These are phyloP conservation scores for Podaxis sp. DNA, from an alignment of 768 basidiomycete species.

Conservation along the genomic window DNA sequence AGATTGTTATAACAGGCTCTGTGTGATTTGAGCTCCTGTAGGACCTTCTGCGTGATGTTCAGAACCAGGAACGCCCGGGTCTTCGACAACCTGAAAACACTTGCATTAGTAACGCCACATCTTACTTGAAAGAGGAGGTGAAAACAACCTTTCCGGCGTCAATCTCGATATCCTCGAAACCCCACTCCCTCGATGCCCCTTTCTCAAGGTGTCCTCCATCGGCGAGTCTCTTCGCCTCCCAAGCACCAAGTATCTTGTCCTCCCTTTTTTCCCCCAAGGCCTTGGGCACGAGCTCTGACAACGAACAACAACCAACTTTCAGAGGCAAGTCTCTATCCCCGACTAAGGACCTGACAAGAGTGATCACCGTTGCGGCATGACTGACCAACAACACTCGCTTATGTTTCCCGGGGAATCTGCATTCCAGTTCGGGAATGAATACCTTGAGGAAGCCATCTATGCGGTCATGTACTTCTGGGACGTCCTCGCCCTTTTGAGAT, in stretches of 20 bases:
- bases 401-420: constrained; percentile 40
- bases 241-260: constrained; percentile 36
- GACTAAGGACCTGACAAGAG: constrained; percentile 58
- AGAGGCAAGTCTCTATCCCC: constrained; percentile 53
- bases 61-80: constrained; percentile 67
- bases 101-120: not conserved
- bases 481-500: constrained; percentile 70
- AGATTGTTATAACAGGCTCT: constrained; percentile 36
- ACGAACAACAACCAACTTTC: constrained; percentile 73
- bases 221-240: constrained; percentile 48
- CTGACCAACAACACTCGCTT: constrained; percentile 60
- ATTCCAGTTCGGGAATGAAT: constrained; percentile 53
- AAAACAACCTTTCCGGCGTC: constrained; percentile 48
- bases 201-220: constrained; percentile 60
- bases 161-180: constrained; percentile 71
- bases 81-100: constrained; percentile 58
- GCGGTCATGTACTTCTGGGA: constrained; percentile 63
- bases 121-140: not conserved
- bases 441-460: constrained; percentile 47
- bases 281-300: constrained; percentile 54
- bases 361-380: constrained; percentile 76
- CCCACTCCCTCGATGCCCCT: constrained; percentile 72
- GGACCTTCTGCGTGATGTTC: constrained; percentile 57
- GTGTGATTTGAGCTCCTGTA: constrained; percentile 49
- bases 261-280: constrained; percentile 13